Base-by-base conservation (phyloP, 2,329 filamentous ascomycete genomes). In the Alternaria postmessia region DNA sequence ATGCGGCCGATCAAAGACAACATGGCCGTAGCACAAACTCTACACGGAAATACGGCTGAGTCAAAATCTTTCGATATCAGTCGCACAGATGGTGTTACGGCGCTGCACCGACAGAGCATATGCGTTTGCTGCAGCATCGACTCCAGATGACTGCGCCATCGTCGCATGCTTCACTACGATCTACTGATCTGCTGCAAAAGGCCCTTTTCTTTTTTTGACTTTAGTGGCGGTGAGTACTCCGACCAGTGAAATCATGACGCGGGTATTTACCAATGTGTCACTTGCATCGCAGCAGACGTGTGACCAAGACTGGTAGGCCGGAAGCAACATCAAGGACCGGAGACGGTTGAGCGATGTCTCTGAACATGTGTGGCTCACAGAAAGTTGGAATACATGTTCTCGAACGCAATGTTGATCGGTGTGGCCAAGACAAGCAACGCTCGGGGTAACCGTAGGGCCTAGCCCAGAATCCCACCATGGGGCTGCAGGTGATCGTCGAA, bases 51-150 rank as follows among this genome's bases (percentile, higher is more conserved):
- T 52, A 46, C 48, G 61, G 64, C 63, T 65, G 63, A 68, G 62
- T 61, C 62, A 57, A 18, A 28, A 32, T 46, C 49, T 48, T 53
- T 44, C 41, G 14, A 42, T 42, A 47, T 46, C 61, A 59, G 63
- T 67, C 49, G 41, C 47, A 64, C 66, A 61, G 38, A 24, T 5
- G 38, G 36, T 28, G 49, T 64, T 67, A 63, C 47, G 61, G 64
- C 63, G 61, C 57, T 60, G 51, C 39, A 34, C 51, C 46, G 36
- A 54, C 52, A n/a, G 22, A 43, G 39, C 14, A 41, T 41, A 26
- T 18, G 41, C 47, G 14, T 36, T 36, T 56, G 30, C 49, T 61
- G 54, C 49, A 61, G 54, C 54, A 44, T 58, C 59, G 54, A 49
- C 46, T 52, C 43, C 26, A 53, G 44, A 54, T 36, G 44, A 58